Evolutionary conservation across 1,284 basidiomycete genomes (phyloP).

Genomic region (Melanopsichium pennsylvanicum): DNA sequence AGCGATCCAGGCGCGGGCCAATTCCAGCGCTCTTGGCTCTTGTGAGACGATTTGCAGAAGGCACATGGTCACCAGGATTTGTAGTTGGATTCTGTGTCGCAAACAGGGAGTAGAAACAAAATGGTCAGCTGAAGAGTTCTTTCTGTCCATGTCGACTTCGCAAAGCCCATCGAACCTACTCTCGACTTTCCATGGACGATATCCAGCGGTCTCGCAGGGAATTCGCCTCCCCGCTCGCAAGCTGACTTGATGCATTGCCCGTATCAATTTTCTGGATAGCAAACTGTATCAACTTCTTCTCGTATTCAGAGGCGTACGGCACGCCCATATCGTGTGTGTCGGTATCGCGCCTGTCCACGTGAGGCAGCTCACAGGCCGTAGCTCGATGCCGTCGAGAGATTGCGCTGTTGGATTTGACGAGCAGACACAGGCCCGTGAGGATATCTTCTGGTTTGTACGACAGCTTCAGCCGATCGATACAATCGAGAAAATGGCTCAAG

Average conservation of each 20-base stretch:
- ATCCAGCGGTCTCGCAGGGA: constrained; percentile 13
- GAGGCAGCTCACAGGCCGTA: background rate
- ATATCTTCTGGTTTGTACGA: constrained; percentile 17
- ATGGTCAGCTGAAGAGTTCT: too few relatives aligned
- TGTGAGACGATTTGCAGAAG: constrained; percentile 35
- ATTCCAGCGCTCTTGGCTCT: constrained; percentile 30
- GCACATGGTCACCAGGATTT: constrained; percentile 38
- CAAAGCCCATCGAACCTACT: constrained; percentile 21
- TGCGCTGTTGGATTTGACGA: constrained; percentile 22
- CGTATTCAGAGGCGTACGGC: constrained; percentile 6
- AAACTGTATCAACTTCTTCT: constrained; percentile 6
- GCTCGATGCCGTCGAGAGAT: constrained; percentile 17
- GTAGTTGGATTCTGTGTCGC: constrained; percentile 33
- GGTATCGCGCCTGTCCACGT: too few relatives aligned
- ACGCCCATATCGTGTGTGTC: background rate
- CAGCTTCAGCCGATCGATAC: constrained; percentile 18
- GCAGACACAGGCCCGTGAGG: constrained; percentile 20
- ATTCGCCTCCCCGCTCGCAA: background rate
- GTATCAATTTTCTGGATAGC: background rate
- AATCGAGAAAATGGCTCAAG: constrained; percentile 28
- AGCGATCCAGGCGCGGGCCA: constrained; percentile 12
- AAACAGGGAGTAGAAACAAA: background rate
- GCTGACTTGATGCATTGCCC: background rate
- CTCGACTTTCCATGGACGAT: constrained; percentile 42
- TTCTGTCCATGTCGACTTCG: too few relatives aligned